A percentile compares a stretch with the other conserved stretches of the same genome.
phyloP scores from a whole-genome alignment of 164 flowering plant genomes.

The Platanus orientalis region DNA sequence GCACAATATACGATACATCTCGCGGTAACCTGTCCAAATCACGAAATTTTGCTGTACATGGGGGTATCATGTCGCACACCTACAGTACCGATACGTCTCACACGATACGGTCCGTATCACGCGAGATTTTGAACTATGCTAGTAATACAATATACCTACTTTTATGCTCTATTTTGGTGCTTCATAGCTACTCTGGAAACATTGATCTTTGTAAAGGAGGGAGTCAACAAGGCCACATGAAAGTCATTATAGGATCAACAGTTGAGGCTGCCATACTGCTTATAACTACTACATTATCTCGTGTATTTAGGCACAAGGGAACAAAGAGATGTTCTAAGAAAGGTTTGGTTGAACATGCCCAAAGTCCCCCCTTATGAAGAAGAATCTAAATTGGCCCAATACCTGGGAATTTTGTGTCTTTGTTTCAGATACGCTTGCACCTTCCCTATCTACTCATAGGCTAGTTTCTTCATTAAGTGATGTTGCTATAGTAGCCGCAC shows the following conservation, averaged over 20 bases:
- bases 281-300: conserved; percentile 39
- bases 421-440: conserved; percentile 22
- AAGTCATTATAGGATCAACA: too few relatives aligned
- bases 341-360: conserved; percentile 21
- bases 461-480: conserved; percentile 33
- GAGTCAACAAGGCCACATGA: too few relatives aligned
- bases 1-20: too few relatives aligned
- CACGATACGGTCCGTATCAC: too few relatives aligned
- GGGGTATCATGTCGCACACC: too few relatives aligned
- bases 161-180: not conserved
- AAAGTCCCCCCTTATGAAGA: not conserved
- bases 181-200: conserved; percentile 55
- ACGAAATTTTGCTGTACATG: too few relatives aligned
- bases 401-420: conserved; percentile 2
- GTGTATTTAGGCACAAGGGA: conserved; percentile 34
- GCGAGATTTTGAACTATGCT: too few relatives aligned
- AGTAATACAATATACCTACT: not conserved
- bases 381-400: not conserved
- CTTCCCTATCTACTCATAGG: conserved; percentile 30
- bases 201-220: conserved; percentile 37
- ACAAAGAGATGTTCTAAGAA: conserved; percentile 23
- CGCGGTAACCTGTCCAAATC: too few relatives aligned
- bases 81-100: too few relatives aligned
- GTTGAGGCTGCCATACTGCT: conserved; percentile 58
- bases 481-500: conserved; percentile 53